Base-by-base conservation (phyloP, 352 stramenopile species). In the Phytophthora nicotianae region DNA sequence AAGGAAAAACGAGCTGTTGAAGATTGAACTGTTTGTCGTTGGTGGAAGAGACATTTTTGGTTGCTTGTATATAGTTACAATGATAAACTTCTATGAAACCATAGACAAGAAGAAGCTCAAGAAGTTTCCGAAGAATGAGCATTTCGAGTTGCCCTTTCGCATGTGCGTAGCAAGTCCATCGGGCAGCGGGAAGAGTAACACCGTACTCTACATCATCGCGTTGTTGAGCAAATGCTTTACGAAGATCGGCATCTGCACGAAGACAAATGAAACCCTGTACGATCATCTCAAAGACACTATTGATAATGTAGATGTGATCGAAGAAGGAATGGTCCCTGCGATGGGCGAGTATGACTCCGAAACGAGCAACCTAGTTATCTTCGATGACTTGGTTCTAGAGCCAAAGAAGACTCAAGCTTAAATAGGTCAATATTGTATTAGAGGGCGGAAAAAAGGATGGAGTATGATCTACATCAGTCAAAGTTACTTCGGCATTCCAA, bases 11-110 rank as follows among this genome's bases (percentile, higher is more conserved):
- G 42, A 49, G 33, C 42, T 49, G 21, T 32, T 49, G 19, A 49
- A 29, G 42, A 49, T 33, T 33, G 42, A 21, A 49, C 42, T 49
- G 16, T 49, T 17, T 16, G 42, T 49, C n/a, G 40, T 61, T 32
- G 51, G 41, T 23, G 51, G 62, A 74, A 63, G 45, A 62, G 29
- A 68, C 58, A 55, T 8, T 65, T 54, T 58, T 57, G 27, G 51
- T 59, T 33, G 45, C 38, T 58, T 45, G 33, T 52, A 50, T 59
- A 55, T 66, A 29, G 32, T 37, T 49, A 48, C 40, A 40, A 52
- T 59, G 8, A 35, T 51, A 27, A 60, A 60, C 13, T 66, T 60
- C 41, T 66, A 66, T 24, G 41, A 60, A 40, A 50, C 26, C 0
- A 66, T 66, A 11, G 29, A 43, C 4, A 65, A 59, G n/a, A 23